phyloP scores from a whole-genome alignment of 2,329 filamentous ascomycete species.

The Aspergillus japonicus region DNA sequence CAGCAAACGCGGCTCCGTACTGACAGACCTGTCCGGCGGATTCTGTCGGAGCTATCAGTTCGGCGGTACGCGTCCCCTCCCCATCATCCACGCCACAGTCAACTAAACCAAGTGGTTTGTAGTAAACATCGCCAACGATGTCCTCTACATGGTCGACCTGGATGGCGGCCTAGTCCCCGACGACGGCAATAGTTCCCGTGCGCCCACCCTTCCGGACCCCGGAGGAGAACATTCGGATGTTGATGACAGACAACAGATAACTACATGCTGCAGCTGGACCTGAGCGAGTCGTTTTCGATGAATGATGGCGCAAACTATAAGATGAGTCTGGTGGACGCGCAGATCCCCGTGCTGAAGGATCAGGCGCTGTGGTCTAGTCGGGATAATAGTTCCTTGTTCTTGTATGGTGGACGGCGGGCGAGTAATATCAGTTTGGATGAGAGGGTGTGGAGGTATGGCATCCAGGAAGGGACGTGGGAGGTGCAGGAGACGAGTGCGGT shows the following conservation, averaged over 20 bases:
- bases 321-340: conserved; percentile 8
- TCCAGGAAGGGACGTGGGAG: conserved; percentile 6
- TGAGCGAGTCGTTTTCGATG: conserved; percentile 3
- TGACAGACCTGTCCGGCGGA: conserved; percentile 11
- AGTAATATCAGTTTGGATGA: conserved; percentile 9
- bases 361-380: conserved; percentile 14
- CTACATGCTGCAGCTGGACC: conserved; percentile 16
- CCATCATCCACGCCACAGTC: no score
- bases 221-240: background rate
- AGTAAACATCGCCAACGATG: conserved; percentile 16
- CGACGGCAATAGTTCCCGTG: conserved; percentile 13
- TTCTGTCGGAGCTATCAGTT: conserved; percentile 19
- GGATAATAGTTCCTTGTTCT: conserved; percentile 13
- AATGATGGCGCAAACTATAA: conserved; percentile 16
- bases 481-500: conserved; percentile 12
- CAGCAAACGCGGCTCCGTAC: background rate
- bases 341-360: conserved; percentile 14
- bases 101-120: background rate
- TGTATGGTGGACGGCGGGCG: conserved; percentile 12
- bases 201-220: background rate
- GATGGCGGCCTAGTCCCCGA: conserved; percentile 13
- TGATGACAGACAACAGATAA: conserved; percentile 7
- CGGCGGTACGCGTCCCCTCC: conserved; percentile 10
- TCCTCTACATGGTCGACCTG: conserved; percentile 15
- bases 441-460: conserved; percentile 10